Conservation (phyloP, 2,329 filamentous ascomycete genomes). For the Colletotrichum sp. region DNA sequence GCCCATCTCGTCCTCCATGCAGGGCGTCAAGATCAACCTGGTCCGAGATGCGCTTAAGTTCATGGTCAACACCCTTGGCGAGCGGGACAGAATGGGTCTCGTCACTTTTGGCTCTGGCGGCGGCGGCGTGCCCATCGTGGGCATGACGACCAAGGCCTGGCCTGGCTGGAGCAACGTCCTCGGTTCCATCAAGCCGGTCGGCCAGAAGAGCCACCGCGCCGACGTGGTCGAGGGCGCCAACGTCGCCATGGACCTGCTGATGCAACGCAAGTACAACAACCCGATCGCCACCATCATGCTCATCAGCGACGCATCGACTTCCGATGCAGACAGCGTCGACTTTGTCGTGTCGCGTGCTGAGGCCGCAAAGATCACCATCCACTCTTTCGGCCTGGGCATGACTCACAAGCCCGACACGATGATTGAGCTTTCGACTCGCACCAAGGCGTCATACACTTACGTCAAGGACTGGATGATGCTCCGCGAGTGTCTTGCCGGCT, state of each 20-base stretch:
- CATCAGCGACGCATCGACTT: conserved; percentile 96
- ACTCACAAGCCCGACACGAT: conserved; percentile 99
- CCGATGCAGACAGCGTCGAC: conserved; percentile 93
- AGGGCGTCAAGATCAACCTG: conserved; percentile 97
- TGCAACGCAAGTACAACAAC: conserved; percentile 97
- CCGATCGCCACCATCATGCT: conserved; percentile 94
- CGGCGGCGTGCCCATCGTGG: conserved; percentile 93
- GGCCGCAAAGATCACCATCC: conserved; percentile 95
- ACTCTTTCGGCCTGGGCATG: conserved; percentile 94
- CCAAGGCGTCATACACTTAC: conserved; percentile 96
- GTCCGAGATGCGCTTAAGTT: conserved; percentile 92
- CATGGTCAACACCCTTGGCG: conserved; percentile 86
- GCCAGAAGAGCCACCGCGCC: conserved; percentile 94
- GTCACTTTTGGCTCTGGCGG: conserved; percentile 96
- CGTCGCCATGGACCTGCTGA: conserved; percentile 96
- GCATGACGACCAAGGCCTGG: conserved; percentile 97
- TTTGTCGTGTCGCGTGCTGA: conserved; percentile 97
- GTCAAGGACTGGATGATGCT: conserved; percentile 99
- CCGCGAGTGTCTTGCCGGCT: conserved; percentile 92
- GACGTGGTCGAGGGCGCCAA: conserved; percentile 98
- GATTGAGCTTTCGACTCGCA: conserved; percentile 94
- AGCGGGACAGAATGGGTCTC: conserved; percentile 93
- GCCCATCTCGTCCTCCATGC: conserved; percentile 97
- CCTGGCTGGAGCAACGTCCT: conserved; percentile 87
- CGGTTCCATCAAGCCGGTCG: conserved; percentile 87